phyloP scores from a whole-genome alignment of 345 rosid genomes.

The Pistacia atlantica region DNA sequence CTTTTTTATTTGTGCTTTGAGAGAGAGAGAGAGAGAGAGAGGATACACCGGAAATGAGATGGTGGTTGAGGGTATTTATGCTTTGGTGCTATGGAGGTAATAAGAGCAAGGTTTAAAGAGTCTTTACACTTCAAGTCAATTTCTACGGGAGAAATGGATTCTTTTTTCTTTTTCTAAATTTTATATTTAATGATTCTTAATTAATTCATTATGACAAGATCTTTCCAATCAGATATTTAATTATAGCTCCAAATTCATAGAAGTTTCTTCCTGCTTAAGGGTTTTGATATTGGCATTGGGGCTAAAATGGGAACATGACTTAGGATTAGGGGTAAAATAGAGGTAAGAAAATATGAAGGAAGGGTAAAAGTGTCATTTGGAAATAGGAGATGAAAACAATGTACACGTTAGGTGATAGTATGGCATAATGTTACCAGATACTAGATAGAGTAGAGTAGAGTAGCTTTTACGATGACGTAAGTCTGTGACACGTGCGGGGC shows the following conservation, averaged over 20 bases:
- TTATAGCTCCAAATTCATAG: too few species aligned
- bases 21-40: slow-evolving; percentile 5
- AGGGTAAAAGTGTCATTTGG: not conserved
- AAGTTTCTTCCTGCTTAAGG: too few species aligned
- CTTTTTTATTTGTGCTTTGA: slow-evolving; percentile 12
- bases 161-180: too few species aligned
- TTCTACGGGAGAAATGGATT: too few species aligned
- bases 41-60: not conserved
- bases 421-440: not conserved
- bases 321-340: not conserved
- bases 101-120: slow-evolving; percentile 4
- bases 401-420: not conserved
- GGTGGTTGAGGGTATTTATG: slow-evolving; percentile 50
- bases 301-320: too few species aligned
- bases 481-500: slow-evolving; percentile 43
- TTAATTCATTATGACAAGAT: too few species aligned
- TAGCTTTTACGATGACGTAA: slow-evolving; percentile 31
- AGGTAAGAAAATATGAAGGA: too few species aligned
- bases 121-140: not conserved
- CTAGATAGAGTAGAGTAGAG: not conserved
- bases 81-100: slow-evolving; percentile 16
- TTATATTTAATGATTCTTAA: too few species aligned
- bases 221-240: too few species aligned
- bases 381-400: not conserved
- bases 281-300: too few species aligned